Evolutionary conservation across 1,284 basidiomycete species (phyloP), one percentile per base, ranked within the genome.

Genomic region (Laetiporus sulphureus): DNA sequence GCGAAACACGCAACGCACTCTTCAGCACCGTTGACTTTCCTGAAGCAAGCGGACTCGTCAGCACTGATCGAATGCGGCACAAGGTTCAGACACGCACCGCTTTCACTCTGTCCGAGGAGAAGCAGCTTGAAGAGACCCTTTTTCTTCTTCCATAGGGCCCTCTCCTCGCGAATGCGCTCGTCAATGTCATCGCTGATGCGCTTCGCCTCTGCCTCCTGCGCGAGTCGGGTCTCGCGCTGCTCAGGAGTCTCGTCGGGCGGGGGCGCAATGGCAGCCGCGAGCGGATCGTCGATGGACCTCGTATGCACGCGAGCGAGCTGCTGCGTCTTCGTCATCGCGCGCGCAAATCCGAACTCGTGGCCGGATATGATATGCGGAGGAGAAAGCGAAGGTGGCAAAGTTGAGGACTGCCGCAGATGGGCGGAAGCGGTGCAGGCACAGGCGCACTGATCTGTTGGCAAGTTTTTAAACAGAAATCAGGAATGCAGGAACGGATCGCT

Each of bases 101-200:
- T 79, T 56, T 79, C 77, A 40, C 75, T 73, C 61, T 80, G 79
- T 12, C 79, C 79, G 35, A 82, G 59, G 15, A 81, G 63, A 12
- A 81, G 60, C 35, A 80, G 65, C 52, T 75, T 77, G 36, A 80
- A 64, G 15, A 71, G 57, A 41, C 57, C 55, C 46, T 63, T 69
- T 44, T 69, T 62, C 53, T 67, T 73, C 59, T 69, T 72, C 46
- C 50, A 52, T 1, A 58, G 61, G 3, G 62, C 65, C 7, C 67
- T 62, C 46, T 77, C 74, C 43, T 59, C 59, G 50, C 68, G 72
- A 47, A 79, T 64, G 41, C 65, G 62, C 48, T 77, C 74, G 55
- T 80, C 77, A 45, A 80, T 79, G 36, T 59, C 65, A 50, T 79
- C 75, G 55, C 69, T 79, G 31, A 69, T 59, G 21, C 64, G 60